These are phyloP conservation scores for Diaporthe nobilis DNA, from an alignment of 2,329 filamentous ascomycete species.

Conservation along the genomic window DNA sequence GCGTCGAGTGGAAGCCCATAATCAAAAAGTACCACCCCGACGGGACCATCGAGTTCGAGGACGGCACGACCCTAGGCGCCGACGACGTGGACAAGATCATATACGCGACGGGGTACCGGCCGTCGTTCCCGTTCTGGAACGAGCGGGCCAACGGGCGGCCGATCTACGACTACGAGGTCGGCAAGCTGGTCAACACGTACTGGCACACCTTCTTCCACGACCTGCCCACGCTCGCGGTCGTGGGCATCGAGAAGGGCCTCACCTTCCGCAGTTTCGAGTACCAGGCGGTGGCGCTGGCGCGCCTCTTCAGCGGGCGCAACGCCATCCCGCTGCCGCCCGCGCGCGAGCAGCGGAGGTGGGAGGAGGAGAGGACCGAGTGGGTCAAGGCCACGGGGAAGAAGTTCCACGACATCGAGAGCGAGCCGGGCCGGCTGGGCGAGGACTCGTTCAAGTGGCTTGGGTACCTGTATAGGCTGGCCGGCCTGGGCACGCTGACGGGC, in stretches of 20 bases:
- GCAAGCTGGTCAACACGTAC: constrained; percentile 61
- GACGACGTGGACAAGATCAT: constrained; percentile 56
- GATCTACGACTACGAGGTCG: constrained; percentile 64
- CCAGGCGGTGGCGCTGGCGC: constrained; percentile 66
- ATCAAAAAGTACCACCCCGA: constrained; percentile 60
- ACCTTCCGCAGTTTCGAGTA: constrained; percentile 71
- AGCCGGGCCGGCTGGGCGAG: constrained; percentile 52
- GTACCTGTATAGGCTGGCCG: constrained; percentile 62
- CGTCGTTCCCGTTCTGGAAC: constrained; percentile 66
- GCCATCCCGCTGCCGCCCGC: constrained; percentile 54
- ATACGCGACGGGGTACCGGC: constrained; percentile 60
- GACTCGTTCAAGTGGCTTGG: constrained; percentile 64
- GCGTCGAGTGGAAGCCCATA: constrained; percentile 68
- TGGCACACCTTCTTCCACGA: constrained; percentile 67
- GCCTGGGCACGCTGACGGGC: constrained; percentile 62
- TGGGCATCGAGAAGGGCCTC: constrained; percentile 65
- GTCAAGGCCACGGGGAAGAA: constrained; percentile 52
- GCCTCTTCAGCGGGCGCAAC: constrained; percentile 61
- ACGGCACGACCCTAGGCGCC: constrained; percentile 50
- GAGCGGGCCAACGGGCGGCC: constrained; percentile 57
- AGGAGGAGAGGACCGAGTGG: constrained; percentile 53
- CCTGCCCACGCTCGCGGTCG: constrained; percentile 62
- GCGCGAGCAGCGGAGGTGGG: constrained; percentile 61
- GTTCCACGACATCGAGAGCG: constrained; percentile 69
- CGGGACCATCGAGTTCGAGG: constrained; percentile 60